Evolutionary conservation across 306 rosid genomes (phyloP), one percentile per base, ranked within the genome.

Genomic region (Glycine tomentella): DNA sequence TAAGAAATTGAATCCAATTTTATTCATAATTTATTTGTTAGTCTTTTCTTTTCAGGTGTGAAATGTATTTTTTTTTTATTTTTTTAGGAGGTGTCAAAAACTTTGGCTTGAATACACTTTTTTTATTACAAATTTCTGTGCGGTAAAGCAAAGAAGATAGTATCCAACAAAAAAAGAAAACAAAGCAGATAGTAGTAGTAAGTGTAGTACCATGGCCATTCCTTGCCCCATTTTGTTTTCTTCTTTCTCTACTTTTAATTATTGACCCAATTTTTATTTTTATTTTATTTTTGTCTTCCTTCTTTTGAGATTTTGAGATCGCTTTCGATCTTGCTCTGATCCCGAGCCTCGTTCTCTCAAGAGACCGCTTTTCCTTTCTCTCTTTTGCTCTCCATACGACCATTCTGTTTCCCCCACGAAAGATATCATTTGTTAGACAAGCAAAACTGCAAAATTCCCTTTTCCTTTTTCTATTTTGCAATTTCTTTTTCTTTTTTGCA

Each of bases 321-420:
- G 63, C 86, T 84, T 86, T 87, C 74, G 56, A 63, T 91, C 92
- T 83, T 75, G 82, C 94, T 88, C 92, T 83, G 91, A 94, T 94
- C 97, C 97, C 92, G 89, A 91, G 90, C 31, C 80, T 84, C 87
- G 64, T 82, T 84, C 72, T 84, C 53, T 67, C 2, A 25, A 25
- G 31, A 25, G 31, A 25, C 31, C 85, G 76, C 84, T 79, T 76
- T 81, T 66, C 65, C 76, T 83, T 75, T 84, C 87, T 88, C 88
- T 88, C 90, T 83, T 68, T 78, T 81, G 65, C 85, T 62, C 85
- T 62, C 81, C 66, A 51, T 77, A 78, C 89, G 88, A 86, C 92
- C 91, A 86, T 79, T 86, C 84, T 25, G 31, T 25, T 25, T 25
- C 31, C 31, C 2, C 31, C 31, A 0, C 50, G 36, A 76, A 62